Evolutionary conservation across 768 basidiomycete genomes (phyloP).

Genomic region (Pisolithus orientalis): DNA sequence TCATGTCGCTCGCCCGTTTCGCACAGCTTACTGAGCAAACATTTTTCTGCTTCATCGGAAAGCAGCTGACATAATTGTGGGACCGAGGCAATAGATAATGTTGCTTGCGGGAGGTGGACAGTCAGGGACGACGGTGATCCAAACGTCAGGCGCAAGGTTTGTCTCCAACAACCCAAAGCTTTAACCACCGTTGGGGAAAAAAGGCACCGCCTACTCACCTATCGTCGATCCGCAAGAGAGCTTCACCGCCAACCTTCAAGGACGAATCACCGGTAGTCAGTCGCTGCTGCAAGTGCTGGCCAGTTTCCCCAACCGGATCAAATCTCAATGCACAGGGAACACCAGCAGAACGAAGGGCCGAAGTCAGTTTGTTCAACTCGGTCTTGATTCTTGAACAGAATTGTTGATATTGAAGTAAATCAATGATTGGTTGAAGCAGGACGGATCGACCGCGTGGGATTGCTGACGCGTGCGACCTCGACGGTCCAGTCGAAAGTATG

Average conservation of each 20-base stretch:
- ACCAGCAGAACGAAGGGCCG: slow-evolving; percentile 46
- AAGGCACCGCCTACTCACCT: slow-evolving; percentile 34
- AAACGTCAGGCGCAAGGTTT: slow-evolving; percentile 72
- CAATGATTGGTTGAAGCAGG: slow-evolving; percentile 69
- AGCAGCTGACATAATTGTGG: slow-evolving; percentile 72
- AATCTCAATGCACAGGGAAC: slow-evolving; percentile 54
- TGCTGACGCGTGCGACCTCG: slow-evolving; percentile 18
- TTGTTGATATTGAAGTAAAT: slow-evolving; percentile 71
- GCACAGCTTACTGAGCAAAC: slow-evolving; percentile 63
- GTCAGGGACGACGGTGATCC: slow-evolving; percentile 67
- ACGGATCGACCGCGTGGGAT: slow-evolving; percentile 30
- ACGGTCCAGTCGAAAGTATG: slow-evolving; percentile 22
- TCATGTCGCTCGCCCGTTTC: slow-evolving; percentile 58
- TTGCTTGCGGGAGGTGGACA: slow-evolving; percentile 79
- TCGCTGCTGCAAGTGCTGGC: slow-evolving; percentile 45
- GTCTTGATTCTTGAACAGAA: slow-evolving; percentile 59
- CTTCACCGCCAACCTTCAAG: slow-evolving; percentile 61
- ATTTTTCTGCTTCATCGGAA: slow-evolving; percentile 69
- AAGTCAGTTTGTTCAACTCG: slow-evolving; percentile 48
- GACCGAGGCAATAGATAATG: slow-evolving; percentile 64
- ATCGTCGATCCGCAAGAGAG: slow-evolving; percentile 62
- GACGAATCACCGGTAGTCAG: slow-evolving; percentile 36
- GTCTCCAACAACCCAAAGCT: slow-evolving; percentile 32
- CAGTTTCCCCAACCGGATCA: slow-evolving; percentile 61
- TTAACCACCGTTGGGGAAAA: neutral